Evolutionary conservation across 202 grass and related monocot genomes (phyloP), one percentile per base, ranked within the genome.

Genomic region (Digitaria exilis): DNA sequence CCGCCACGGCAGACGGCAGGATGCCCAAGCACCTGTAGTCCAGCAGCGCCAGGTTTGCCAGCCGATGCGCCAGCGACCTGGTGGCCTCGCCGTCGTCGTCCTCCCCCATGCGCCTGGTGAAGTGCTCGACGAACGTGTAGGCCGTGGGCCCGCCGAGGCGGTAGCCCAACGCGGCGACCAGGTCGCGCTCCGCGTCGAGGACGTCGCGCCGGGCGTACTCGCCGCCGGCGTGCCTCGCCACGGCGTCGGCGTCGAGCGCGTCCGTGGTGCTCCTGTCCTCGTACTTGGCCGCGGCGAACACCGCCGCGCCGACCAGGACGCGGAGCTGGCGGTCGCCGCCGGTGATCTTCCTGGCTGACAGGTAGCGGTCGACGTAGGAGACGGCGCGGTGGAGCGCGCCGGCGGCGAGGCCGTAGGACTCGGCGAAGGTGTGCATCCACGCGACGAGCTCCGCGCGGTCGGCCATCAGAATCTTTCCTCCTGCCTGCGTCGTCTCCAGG

Each of bases 211-310:
- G 17, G 2, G 30, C 10, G 30, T n/a, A n/a, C n/a, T n/a, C n/a
- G n/a, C n/a, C n/a, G 9, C 17, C 28, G 7, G 14, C 28, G 19
- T 0, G 12, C 4, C 0, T 5, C 16, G 81, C 81, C 31, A 55
- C 45, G 6, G 0, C 1, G 8, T 32, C 43, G 32, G 71, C 32
- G 34, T 7, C 29, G 70, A 83, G n/a, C n/a, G n/a, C n/a, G n/a
- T 37, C 58, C 71, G 6, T 0, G 22, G 71, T 66, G 24, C 0
- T 22, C 17, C 6, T 18, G 6, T 83, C 81, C 24, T 83, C 71
- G 81, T 75, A 83, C 71, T 75, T 75, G 32, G 71, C 81, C 2
- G 59, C 71, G 1, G 34, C 21, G 44, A 82, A 74, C 9, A 64
- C 69, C n/a, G 57, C 69, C 0, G 32, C 44, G 80, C 45, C 71